Base-by-base conservation (phyloP, 2,329 filamentous ascomycete species). In the Trichophyton rubrum region DNA sequence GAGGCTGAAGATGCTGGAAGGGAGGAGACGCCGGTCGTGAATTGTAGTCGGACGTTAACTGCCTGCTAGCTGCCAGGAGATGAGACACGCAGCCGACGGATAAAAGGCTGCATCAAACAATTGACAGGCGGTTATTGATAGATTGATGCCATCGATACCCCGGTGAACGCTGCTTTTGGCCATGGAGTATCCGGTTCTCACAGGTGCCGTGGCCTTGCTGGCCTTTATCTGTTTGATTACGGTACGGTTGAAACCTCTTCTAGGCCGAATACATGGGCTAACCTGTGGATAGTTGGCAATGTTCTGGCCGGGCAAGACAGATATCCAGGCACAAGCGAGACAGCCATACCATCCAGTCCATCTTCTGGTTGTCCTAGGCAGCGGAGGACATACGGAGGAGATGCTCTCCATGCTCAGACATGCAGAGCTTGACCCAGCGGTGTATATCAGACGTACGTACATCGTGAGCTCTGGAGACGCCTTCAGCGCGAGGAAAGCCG, bases 341-440 rank as follows among this genome's bases (percentile, higher is more conserved):
- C 55, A 57, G 35, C 35, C 9, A 17, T 24, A 66, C 58, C 62
- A 63, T 3, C 75, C 77, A 27, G 78, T 79, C 5, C 84, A 91
- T 72, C 78, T 90, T 59, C 78, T 95, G 35, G 82, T 95, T 64
- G 85, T 97, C 27, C 86, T 97, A 24, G 93, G 93, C 59, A 95
- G 89, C 2, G 93, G 93, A 35, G 93, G 93, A 0, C 93, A 99
- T 74, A 96, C 93, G 0, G 86, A 90, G 56, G 93, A 99, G 74
- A 95, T 99, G 88, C 80, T 96, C 64, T 85, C 87, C 68, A 88
- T 96, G 77, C 83, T 99, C 79, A 66, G 82, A 80, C 65, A 82
- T 81, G 68, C 78, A 77, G 61, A 74, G 74, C 43, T 79, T 45
- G 68, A 74, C 51, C 78, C 64, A 51, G 71, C 59, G 70, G 73